Conservation (phyloP, 345 rosid genomes). For the Pistacia vera region DNA sequence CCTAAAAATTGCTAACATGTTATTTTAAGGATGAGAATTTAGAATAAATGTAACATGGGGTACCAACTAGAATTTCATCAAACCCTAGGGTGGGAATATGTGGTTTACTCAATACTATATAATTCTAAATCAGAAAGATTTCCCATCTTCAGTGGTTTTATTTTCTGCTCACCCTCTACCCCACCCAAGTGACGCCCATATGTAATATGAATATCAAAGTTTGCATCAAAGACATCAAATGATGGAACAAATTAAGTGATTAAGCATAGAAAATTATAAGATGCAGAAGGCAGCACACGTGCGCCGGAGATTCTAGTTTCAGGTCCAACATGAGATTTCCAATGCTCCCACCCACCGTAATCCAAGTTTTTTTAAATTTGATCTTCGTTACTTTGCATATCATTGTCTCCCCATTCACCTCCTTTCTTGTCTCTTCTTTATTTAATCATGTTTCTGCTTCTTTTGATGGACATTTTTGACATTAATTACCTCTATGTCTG, state of each 20-base stretch:
- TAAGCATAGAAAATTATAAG: not conserved
- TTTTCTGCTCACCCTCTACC: too few relatives aligned
- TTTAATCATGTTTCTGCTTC: not conserved
- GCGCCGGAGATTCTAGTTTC: constrained; percentile 16
- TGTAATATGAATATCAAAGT: not conserved
- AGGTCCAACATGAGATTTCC: constrained; percentile 40
- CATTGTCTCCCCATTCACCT: constrained; percentile 31
- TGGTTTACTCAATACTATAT: too few relatives aligned
- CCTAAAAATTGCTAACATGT: too few relatives aligned
- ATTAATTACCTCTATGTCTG: too few relatives aligned
- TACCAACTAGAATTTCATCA: too few relatives aligned
- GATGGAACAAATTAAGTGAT: not conserved
- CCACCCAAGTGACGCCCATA: too few relatives aligned
- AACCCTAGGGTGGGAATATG: too few relatives aligned
- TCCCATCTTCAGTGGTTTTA: too few relatives aligned
- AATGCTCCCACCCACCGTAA: constrained; percentile 27
- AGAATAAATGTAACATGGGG: too few relatives aligned
- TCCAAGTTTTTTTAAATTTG: constrained; percentile 20
- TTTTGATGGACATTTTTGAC: too few relatives aligned
- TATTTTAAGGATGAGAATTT: too few relatives aligned
- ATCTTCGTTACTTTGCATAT: constrained; percentile 31
- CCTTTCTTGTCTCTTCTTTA: not conserved
- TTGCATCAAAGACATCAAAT: not conserved
- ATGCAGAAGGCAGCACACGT: constrained; percentile 22
- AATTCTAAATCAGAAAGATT: too few relatives aligned